Conservation (phyloP, 441 rosid genomes). For the Melianthus villosus region DNA sequence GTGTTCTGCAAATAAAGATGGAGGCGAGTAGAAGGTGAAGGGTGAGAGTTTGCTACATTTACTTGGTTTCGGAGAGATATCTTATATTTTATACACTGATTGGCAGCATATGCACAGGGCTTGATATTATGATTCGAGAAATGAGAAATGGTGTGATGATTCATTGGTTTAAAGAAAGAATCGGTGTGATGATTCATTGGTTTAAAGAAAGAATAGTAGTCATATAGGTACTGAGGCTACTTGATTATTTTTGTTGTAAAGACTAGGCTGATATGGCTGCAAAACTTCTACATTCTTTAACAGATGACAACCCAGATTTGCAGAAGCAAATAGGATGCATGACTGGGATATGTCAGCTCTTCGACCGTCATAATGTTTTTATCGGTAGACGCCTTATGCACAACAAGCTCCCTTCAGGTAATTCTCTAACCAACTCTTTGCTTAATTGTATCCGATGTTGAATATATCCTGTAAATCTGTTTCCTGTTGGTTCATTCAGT, state of each 20-base stretch:
- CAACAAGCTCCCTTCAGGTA: conserved; percentile 59
- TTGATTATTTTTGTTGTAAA: conserved; percentile 4
- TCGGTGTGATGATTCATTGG: too few relatives aligned
- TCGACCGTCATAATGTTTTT: conserved; percentile 56
- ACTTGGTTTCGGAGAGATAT: conserved; percentile 1
- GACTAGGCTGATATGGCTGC: conserved; percentile 57
- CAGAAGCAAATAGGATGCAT: conserved; percentile 90
- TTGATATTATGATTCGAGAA: conserved; percentile 7
- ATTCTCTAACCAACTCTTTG: conserved; percentile 7
- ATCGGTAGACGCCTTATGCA: conserved; percentile 30
- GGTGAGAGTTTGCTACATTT: conserved; percentile 3
- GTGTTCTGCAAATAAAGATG: conserved; percentile 15
- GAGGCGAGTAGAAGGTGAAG: conserved; percentile 3
- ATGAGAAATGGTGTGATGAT: conserved; percentile 1
- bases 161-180: too few relatives aligned
- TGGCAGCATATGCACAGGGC: background rate
- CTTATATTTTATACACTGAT: conserved; percentile 5
- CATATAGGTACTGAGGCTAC: too few relatives aligned
- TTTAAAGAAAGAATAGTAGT: too few relatives aligned
- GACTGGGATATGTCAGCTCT: conserved; percentile 73
- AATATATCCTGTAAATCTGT: background rate
- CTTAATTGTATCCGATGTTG: background rate
- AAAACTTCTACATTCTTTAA: conserved; percentile 64
- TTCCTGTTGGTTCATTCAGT: background rate
- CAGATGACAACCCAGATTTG: conserved; percentile 79